These are phyloP conservation scores for Pleurotus ostreatus DNA, from an alignment of 768 basidiomycete genomes.

Conservation along the genomic window DNA sequence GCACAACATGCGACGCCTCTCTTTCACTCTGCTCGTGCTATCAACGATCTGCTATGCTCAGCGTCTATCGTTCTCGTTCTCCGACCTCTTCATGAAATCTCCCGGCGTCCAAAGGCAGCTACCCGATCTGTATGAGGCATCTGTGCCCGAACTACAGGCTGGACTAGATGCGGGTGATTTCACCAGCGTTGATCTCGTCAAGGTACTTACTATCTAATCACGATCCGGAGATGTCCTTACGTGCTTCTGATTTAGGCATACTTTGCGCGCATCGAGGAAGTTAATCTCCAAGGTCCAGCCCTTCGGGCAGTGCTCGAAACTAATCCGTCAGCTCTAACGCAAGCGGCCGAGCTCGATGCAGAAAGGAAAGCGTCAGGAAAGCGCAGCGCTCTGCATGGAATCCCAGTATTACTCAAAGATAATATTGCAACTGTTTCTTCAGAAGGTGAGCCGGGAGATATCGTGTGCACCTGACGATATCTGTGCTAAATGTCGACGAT, in stretches of 20 bases:
- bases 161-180: constrained; percentile 49
- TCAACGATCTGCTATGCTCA: not conserved
- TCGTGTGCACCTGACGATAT: not conserved
- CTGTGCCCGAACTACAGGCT: constrained; percentile 48
- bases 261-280: constrained; percentile 62
- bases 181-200: constrained; percentile 58
- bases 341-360: constrained; percentile 46
- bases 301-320: constrained; percentile 57
- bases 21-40: not conserved
- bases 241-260: constrained; percentile 43
- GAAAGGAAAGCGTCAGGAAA: constrained; percentile 39
- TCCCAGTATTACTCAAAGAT: constrained; percentile 48
- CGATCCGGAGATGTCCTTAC: not conserved
- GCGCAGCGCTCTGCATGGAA: constrained; percentile 50
- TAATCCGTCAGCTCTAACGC: constrained; percentile 47
- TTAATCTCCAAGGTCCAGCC: constrained; percentile 56
- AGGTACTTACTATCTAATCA: constrained; percentile 27
- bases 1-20: not conserved
- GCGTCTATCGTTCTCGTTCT: not conserved
- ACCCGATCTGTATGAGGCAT: constrained; percentile 61
- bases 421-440: constrained; percentile 43
- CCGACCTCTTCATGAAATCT: not conserved
- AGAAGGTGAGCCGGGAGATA: constrained; percentile 27
- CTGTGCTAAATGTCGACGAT: not conserved
- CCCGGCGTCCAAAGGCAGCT: constrained; percentile 12